phyloP scores from a whole-genome alignment of 805 yeast genomes.

The Kazachstania taianensis region DNA sequence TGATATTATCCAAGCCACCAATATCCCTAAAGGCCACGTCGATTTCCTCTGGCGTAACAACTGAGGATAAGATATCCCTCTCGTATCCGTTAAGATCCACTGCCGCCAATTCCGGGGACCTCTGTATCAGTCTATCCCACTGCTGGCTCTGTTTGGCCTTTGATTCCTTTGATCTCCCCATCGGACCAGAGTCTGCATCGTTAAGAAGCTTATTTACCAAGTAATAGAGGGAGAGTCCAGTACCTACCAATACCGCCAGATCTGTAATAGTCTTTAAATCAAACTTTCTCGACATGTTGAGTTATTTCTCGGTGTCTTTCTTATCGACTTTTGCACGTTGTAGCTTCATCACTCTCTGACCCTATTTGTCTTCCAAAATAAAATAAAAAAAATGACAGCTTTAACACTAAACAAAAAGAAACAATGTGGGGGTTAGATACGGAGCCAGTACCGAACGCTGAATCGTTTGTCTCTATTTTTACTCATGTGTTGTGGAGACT shows the following conservation, averaged over 20 bases:
- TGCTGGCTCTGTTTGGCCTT: constrained; percentile 51
- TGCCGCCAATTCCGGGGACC: constrained; percentile 47
- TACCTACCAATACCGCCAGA: constrained; percentile 43
- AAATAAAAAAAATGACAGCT: no score
- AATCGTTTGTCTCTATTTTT: no score
- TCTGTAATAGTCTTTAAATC: constrained; percentile 37
- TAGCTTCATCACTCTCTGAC: no score
- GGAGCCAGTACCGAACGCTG: no score
- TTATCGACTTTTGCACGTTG: no score
- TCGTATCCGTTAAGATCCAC: constrained; percentile 61
- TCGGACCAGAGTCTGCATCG: constrained; percentile 36
- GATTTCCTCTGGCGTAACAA: constrained; percentile 79
- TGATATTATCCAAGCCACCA: constrained; percentile 78
- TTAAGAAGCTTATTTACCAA: constrained; percentile 37
- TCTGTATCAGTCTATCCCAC: constrained; percentile 44
- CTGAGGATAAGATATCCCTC: constrained; percentile 60
- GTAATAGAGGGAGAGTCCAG: constrained; percentile 63
- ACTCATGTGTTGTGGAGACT: no score
- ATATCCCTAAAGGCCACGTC: constrained; percentile 66
- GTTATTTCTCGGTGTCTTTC: no score
- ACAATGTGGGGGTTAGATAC: no score
- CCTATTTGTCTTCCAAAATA: no score
- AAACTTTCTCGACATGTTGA: constrained; percentile 26
- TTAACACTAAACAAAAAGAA: no score
- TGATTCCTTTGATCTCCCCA: constrained; percentile 42